Evolutionary conservation across 2,329 filamentous ascomycete genomes (phyloP).

Genomic region (Ophiostoma ulmi): DNA sequence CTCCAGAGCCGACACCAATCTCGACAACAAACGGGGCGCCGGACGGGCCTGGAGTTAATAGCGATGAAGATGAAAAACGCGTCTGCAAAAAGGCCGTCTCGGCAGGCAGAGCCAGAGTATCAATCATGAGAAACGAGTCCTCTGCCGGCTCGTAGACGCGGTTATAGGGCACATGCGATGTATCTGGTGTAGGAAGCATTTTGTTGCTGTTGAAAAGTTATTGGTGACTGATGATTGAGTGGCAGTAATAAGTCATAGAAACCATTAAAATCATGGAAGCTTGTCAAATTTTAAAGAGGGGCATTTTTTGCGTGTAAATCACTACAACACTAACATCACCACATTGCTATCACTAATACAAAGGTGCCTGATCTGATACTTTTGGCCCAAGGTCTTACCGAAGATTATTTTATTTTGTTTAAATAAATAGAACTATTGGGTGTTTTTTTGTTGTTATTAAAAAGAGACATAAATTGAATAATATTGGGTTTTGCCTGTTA

Average conservation of each 20-base stretch:
- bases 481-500: too few species aligned
- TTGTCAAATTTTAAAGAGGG: constrained; percentile 13
- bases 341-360: background rate
- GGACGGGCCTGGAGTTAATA: constrained; percentile 14
- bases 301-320: constrained; percentile 1
- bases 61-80: constrained; percentile 47
- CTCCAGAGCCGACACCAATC: constrained; percentile 84
- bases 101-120: constrained; percentile 70
- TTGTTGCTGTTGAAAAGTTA: background rate
- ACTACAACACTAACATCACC: constrained; percentile 8
- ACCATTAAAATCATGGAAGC: background rate
- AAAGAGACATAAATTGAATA: too few species aligned
- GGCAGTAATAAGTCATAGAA: background rate
- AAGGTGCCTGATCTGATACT: background rate
- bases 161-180: constrained; percentile 82
- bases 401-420: too few species aligned
- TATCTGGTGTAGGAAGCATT: constrained; percentile 95
- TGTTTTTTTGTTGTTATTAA: too few species aligned
- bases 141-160: constrained; percentile 92
- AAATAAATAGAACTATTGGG: too few species aligned
- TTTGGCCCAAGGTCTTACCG: too few species aligned
- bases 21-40: constrained; percentile 67
- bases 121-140: constrained; percentile 89
- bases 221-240: background rate
- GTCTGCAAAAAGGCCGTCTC: constrained; percentile 64